Base-by-base conservation (phyloP, 768 basidiomycete species). In the Tricholoma hemisulphureum region DNA sequence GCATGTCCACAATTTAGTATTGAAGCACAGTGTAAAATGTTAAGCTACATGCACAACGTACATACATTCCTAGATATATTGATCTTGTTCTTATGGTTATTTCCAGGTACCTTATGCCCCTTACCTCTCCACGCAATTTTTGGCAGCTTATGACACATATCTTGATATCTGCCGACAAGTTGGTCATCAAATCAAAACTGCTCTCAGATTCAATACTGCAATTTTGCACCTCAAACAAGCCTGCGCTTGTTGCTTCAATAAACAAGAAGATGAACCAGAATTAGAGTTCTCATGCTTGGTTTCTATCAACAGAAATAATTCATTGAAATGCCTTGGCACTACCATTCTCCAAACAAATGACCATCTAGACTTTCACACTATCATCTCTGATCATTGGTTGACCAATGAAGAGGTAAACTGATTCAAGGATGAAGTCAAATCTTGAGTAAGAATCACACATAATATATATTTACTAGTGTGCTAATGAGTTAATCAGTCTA, bases 11-110 rank as follows among this genome's bases (percentile, higher is more conserved):
- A 35, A 9, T 61, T 57, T 34, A 57, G 56, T 14, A 49, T 61
- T n/a, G 56, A 61, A 1, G 59, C 59, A 5, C 46, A 56, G 13
- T 56, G 46, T 14, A 60, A 56, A 32, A 52, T 34, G 3, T 53
- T 61, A 29, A 57, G 56, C 51, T 56, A 61, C 46, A 46, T 61
- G 31, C 59, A 61, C 49, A 59, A 59, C 43, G 58, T 59, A 31
- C 26, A 46, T 35, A 14, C 14, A 2, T 28, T 16, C 37, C 14
- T 8, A 26, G 13, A 23, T 20, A 21, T 23, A 21, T 20, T 53
- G 14, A 24, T 41, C 23, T 24, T 41, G 6, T 28, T 21, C 34
- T 35, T 35, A 35, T 13, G 11, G 29, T 8, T 31, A 13, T 35
- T 35, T 45, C 11, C 37, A 56, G 39, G 54, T 56, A 45, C 39